Conservation (phyloP, 75 land plant species). For the Picea glauca region DNA sequence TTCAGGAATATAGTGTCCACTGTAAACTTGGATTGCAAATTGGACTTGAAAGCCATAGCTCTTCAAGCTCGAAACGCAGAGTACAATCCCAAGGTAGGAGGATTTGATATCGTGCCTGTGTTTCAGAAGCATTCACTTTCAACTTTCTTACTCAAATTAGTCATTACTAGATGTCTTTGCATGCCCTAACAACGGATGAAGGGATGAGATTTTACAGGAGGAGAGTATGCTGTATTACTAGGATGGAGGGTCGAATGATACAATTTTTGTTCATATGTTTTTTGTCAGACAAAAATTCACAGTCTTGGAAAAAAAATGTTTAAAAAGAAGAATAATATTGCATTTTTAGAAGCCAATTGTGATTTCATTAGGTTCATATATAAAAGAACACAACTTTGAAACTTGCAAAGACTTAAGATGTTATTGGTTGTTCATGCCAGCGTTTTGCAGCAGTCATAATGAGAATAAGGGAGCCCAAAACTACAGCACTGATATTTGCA, state of each 20-base stretch:
- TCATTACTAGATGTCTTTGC: not conserved
- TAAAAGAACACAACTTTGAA: too few relatives aligned
- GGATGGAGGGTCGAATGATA: too few relatives aligned
- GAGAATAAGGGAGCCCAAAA: slow-evolving; percentile 59
- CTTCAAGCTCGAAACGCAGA: slow-evolving; percentile 59
- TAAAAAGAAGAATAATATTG: too few relatives aligned
- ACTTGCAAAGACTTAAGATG: not conserved
- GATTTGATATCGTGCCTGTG: too few relatives aligned
- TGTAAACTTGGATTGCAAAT: slow-evolving; percentile 50
- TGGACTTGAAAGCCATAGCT: slow-evolving; percentile 54
- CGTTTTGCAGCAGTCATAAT: slow-evolving; percentile 61
- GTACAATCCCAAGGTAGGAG: slow-evolving; percentile 49
- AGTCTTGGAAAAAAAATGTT: too few relatives aligned
- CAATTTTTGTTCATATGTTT: too few relatives aligned
- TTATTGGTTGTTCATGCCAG: slow-evolving; percentile 18
- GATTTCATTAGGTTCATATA: too few relatives aligned
- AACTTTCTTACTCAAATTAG: not conserved
- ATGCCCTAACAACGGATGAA: not conserved
- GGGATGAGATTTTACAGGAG: too few relatives aligned
- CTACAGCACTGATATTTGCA: slow-evolving; percentile 68
- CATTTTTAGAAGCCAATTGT: too few relatives aligned
- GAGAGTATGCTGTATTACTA: too few relatives aligned
- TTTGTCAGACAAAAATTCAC: too few relatives aligned
- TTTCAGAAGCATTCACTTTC: not conserved
- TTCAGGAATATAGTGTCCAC: slow-evolving; percentile 53